These are phyloP conservation scores for Kazachstania psychrophila DNA, from an alignment of 805 yeast species.

Conservation along the genomic window DNA sequence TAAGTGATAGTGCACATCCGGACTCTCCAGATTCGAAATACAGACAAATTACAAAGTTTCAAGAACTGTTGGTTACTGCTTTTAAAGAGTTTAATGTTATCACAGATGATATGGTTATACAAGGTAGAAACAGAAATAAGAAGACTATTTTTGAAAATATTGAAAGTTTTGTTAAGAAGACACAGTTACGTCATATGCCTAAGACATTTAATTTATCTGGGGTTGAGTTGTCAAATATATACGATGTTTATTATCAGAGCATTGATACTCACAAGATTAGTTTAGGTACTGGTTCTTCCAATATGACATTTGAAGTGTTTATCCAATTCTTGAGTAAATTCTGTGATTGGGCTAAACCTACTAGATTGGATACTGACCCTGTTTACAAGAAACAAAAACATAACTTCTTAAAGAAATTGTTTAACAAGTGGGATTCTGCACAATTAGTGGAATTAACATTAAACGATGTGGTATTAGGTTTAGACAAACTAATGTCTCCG, in stretches of 20 bases:
- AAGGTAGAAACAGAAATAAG: constrained; percentile 61
- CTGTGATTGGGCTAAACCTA: constrained; percentile 60
- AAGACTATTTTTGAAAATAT: constrained; percentile 76
- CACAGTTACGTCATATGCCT: constrained; percentile 81
- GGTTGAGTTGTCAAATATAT: constrained; percentile 58
- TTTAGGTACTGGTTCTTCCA: constrained; percentile 46
- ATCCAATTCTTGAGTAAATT: constrained; percentile 66
- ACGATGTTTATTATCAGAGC: constrained; percentile 76
- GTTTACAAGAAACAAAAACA: constrained; percentile 27
- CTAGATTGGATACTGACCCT: constrained; percentile 31
- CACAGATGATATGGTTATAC: constrained; percentile 62
- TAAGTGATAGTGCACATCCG: constrained; percentile 76
- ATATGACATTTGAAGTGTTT: constrained; percentile 69
- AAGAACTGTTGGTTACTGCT: constrained; percentile 82
- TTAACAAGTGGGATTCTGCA: constrained; percentile 60
- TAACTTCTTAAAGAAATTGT: constrained; percentile 54
- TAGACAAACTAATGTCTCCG: constrained; percentile 56
- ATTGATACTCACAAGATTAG: constrained; percentile 54
- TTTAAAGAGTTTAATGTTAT: constrained; percentile 81
- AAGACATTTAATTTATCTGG: constrained; percentile 52
- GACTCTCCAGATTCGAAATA: constrained; percentile 53
- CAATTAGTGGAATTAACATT: constrained; percentile 49
- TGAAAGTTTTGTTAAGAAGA: constrained; percentile 82
- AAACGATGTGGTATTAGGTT: constrained; percentile 61
- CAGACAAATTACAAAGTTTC: constrained; percentile 71